A percentile compares a stretch with the other conserved stretches of the same genome.
Conservation (phyloP, 2,329 filamentous ascomycete species). For the Fusarium sp. region DNA sequence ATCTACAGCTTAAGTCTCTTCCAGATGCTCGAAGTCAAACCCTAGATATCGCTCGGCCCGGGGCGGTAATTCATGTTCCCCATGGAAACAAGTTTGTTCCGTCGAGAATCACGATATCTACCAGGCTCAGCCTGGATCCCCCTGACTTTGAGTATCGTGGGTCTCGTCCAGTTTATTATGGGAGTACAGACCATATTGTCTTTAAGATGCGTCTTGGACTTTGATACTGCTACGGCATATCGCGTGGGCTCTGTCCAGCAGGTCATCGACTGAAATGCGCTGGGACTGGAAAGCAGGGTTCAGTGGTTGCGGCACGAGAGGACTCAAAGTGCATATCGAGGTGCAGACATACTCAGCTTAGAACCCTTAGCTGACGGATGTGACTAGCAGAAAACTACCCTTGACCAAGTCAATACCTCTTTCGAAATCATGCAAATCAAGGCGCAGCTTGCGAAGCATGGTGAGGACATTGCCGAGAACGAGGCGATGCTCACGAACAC, state of each 20-base stretch:
- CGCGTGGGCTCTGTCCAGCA: slow-evolving; percentile 19
- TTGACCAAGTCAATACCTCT: too few species aligned
- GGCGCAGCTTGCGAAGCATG: background rate
- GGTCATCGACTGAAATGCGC: slow-evolving; percentile 26
- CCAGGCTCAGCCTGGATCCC: slow-evolving; percentile 15
- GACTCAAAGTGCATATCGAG: slow-evolving; percentile 27
- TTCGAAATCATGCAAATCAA: background rate
- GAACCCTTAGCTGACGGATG: slow-evolving; percentile 35
- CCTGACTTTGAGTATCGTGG: slow-evolving; percentile 10
- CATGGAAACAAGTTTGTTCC: background rate
- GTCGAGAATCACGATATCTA: slow-evolving; percentile 7
- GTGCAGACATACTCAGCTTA: slow-evolving; percentile 40
- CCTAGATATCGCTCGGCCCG: slow-evolving; percentile 4
- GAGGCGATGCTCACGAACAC: background rate
- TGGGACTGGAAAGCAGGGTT: slow-evolving; percentile 28
- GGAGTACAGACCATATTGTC: slow-evolving; percentile 4
- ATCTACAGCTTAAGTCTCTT: slow-evolving; percentile 5
- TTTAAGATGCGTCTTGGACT: slow-evolving; percentile 7
- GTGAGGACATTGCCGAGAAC: background rate
- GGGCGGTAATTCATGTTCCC: background rate
- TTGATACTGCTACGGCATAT: background rate
- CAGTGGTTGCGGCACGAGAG: slow-evolving; percentile 9
- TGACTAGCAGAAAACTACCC: background rate
- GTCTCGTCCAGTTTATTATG: slow-evolving; percentile 14
- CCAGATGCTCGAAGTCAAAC: slow-evolving; percentile 1